Base-by-base conservation (phyloP, 2,329 filamentous ascomycete species). In the Akanthomyces uredinophilus region DNA sequence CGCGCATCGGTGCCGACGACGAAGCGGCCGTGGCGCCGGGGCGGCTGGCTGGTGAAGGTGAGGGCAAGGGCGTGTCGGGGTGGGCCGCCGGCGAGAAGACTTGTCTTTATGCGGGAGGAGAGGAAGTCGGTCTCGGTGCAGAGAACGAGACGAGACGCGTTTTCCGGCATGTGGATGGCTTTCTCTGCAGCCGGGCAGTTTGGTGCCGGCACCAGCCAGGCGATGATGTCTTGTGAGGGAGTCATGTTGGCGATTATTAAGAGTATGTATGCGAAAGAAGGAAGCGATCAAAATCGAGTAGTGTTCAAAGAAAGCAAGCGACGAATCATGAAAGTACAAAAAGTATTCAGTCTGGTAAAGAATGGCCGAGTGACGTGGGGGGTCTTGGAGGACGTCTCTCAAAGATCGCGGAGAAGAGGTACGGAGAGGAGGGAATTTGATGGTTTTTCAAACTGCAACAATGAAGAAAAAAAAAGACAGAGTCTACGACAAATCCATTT, bases 151-250 rank as follows among this genome's bases (percentile, higher is more conserved):
- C 68, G 70, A 60, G 65, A 66, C 59, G 67, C 61, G 69, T 76
- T 76, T 61, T 72, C 71, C 44, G 70, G 64, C 22, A 72, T 69
- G 32, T 69, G 62, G 3, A 71, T 70, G 35, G 72, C 67, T 60
- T 72, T 72, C 56, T 75, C 73, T 64, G 73, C 72, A 63, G 63
- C 64, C 11, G 72, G 70, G 65, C 70, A 68, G 54, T 70, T 69
- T 24, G 73, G 68, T 63, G 74, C 73, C 46, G 74, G 74, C 55
- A 77, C 71, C 66, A 77, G 73, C 74, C 74, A 77, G 67, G 74
- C 74, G 67, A 77, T 75, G 63, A 74, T 68, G 62, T 75, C 67
- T 62, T 67, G 61, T 60, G 62, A 57, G 64, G 62, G 63, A 37
- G 63, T 60, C 66, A 66, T 65, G 43, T 24, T 39, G n/a, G n/a